A percentile compares a stretch with the other conserved stretches of the same genome.
Conservation (phyloP, 192 early-diverging fungal species). For the Linnemannia zychae region DNA sequence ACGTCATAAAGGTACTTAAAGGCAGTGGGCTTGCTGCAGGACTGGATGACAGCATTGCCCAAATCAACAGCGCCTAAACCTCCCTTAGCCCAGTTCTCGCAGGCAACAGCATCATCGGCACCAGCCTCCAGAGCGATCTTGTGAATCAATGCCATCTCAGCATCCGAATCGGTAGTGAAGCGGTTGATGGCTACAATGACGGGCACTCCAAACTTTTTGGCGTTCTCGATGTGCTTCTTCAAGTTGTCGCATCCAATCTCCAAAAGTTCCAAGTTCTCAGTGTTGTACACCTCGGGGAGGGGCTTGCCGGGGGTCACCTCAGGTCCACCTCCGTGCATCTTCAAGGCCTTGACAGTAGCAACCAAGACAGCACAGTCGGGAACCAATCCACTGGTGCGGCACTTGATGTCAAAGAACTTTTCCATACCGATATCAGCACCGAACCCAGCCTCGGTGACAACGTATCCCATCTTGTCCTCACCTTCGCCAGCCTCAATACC, state of each 20-base stretch:
- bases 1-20: slow-evolving; percentile 95
- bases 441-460: slow-evolving; percentile 98
- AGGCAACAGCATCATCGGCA: slow-evolving; percentile 86
- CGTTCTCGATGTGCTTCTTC: slow-evolving; percentile 93
- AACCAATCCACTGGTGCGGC: slow-evolving; percentile 88
- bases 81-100: slow-evolving; percentile 94
- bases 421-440: slow-evolving; percentile 99
- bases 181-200: slow-evolving; percentile 95
- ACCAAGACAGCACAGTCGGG: slow-evolving; percentile 95
- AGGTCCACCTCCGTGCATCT: slow-evolving; percentile 98
- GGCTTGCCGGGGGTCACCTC: slow-evolving; percentile 86
- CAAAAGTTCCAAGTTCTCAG: slow-evolving; percentile 89
- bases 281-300: slow-evolving; percentile 90
- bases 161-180: slow-evolving; percentile 87
- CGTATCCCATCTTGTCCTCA: slow-evolving; percentile 82
- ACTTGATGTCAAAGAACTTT: slow-evolving; percentile 99
- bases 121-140: slow-evolving; percentile 84
- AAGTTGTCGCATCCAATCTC: slow-evolving; percentile 90
- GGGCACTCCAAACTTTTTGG: slow-evolving; percentile 88
- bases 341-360: slow-evolving; percentile 93
- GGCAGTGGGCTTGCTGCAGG: slow-evolving; percentile 56
- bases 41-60: slow-evolving; percentile 85
- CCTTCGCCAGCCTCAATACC: slow-evolving; percentile 75
- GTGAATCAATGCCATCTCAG: slow-evolving; percentile 86
- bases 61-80: slow-evolving; percentile 92